A percentile compares a stretch with the other conserved stretches of the same genome.
These are phyloP conservation scores for Puccinia coronata DNA, from an alignment of 1,284 basidiomycete species.

Conservation along the genomic window DNA sequence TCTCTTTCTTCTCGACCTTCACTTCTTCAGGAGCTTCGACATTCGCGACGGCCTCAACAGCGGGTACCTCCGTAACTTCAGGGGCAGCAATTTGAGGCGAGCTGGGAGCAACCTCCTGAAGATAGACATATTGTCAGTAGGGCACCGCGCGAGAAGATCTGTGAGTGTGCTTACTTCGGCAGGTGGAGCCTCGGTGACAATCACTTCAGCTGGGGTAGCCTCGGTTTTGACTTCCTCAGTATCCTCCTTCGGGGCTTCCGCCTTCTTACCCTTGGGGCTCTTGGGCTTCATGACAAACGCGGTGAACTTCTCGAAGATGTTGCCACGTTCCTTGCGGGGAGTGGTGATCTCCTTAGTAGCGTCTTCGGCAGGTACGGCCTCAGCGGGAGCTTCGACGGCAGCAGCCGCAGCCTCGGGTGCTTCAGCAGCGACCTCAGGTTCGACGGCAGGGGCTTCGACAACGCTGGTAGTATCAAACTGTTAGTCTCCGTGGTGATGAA, in stretches of 20 bases:
- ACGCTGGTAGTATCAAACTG: not conserved
- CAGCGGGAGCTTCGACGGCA: not conserved
- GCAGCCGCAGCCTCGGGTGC: no score
- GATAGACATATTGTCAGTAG: no score
- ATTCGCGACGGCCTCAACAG: not conserved
- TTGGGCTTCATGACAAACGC: constrained; percentile 49
- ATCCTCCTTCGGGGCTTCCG: constrained; percentile 24
- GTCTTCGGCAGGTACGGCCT: not conserved
- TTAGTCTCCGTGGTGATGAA: no score
- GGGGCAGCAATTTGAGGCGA: not conserved
- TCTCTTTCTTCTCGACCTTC: constrained; percentile 40
- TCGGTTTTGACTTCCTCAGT: not conserved
- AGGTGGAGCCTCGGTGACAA: not conserved
- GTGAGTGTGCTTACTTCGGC: constrained; percentile 10
- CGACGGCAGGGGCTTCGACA: not conserved
- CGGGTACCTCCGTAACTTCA: not conserved
- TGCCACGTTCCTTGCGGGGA: constrained; percentile 45
- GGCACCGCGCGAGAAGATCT: no score
- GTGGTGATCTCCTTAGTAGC: constrained; percentile 21
- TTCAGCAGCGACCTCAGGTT: not conserved
- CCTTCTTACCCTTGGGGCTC: constrained; percentile 46
- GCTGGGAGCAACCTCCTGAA: not conserved
- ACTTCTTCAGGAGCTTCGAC: not conserved
- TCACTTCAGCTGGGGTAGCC: not conserved
- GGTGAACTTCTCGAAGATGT: constrained; percentile 43